These are phyloP conservation scores for Irpex sp. DNA, from an alignment of 1,284 basidiomycete genomes.

Conservation along the genomic window DNA sequence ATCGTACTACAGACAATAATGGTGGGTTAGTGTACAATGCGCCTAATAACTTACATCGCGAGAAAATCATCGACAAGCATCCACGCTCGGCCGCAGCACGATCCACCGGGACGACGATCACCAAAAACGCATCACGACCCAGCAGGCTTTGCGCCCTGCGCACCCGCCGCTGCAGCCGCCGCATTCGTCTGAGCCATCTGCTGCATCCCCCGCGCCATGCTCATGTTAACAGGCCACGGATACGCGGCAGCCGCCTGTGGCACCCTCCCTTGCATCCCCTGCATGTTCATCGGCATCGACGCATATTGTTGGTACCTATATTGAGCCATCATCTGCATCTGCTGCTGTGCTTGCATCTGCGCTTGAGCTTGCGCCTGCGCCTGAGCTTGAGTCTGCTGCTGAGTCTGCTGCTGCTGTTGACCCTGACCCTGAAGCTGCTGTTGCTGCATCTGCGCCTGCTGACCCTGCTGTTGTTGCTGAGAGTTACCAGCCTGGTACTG, in stretches of 20 bases:
- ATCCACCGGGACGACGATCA: neutral
- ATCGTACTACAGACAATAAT: neutral
- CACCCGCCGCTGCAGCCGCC: conserved; percentile 23
- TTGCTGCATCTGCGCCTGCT: neutral
- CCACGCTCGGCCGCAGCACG: neutral
- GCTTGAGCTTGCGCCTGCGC: conserved; percentile 6
- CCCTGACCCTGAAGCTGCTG: conserved; percentile 1
- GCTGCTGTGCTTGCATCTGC: conserved; percentile 11
- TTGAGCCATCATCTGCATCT: conserved; percentile 27
- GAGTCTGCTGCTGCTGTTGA: conserved; percentile 6
- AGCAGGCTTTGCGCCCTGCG: conserved; percentile 16
- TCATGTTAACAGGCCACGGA: conserved; percentile 21
- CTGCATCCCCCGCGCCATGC: conserved; percentile 2
- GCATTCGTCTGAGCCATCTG: conserved; percentile 17
- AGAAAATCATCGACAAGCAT: neutral
- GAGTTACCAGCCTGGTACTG: neutral
- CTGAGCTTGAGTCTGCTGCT: conserved; percentile 14
- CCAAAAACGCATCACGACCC: neutral
- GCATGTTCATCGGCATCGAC: conserved; percentile 21
- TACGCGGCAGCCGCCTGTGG: conserved; percentile 12
- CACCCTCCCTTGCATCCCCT: conserved; percentile 20
- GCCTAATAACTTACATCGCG: neutral
- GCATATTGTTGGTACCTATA: conserved; percentile 29
- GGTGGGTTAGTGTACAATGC: neutral
- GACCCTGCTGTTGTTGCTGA: conserved; percentile 7